Evolutionary conservation across 371 early-diverging fungal genomes (phyloP), one percentile per base, ranked within the genome.

Genomic region (Mortierella sp.): DNA sequence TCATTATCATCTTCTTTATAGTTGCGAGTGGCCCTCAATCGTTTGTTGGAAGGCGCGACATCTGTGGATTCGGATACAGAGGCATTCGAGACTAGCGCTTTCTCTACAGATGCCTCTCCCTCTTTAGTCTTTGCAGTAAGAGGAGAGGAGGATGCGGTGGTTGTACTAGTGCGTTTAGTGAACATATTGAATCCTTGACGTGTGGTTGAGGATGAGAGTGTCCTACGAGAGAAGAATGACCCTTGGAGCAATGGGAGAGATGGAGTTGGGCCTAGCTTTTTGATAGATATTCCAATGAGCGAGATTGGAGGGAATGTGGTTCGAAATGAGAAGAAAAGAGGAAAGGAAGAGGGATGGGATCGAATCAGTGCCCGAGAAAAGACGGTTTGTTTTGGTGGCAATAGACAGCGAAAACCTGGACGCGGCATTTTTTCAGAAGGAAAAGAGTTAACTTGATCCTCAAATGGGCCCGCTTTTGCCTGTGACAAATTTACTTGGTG

Each of bases 361-460:
- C 23, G 55, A 22, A 62, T 23, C 9, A 43, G 8, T 8, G 43
- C 17, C 43, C 2, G 42, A 19, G 3, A 40, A n/a, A 26, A n/a
- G 9, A 15, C 5, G 5, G 37, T 15, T n/a, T 29, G 34, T 56
- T 43, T 74, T 74, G 59, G 74, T 74, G 74, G 74, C 74, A 74
- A 74, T 43, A 53, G 28, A 22, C 15, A 59, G 45, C 74, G 58
- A 74, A 63, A 40, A 64, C 19, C 3, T 9, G 13, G 29, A 28
- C 43, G 12, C 4, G 49, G 15, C 68, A 31, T 70, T 10, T 4
- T n/a, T 23, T 12, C 1, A 7, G 4, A 28, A 51, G 40, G 13
- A 10, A 35, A 40, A 45, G 54, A 55, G 37, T 31, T 17, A 15
- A 13, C 15, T 34, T 31, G 51, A 8, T 6, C 5, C 22, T 15